Conservation (phyloP, 2,329 filamentous ascomycete species). For the Claviceps capensis region DNA sequence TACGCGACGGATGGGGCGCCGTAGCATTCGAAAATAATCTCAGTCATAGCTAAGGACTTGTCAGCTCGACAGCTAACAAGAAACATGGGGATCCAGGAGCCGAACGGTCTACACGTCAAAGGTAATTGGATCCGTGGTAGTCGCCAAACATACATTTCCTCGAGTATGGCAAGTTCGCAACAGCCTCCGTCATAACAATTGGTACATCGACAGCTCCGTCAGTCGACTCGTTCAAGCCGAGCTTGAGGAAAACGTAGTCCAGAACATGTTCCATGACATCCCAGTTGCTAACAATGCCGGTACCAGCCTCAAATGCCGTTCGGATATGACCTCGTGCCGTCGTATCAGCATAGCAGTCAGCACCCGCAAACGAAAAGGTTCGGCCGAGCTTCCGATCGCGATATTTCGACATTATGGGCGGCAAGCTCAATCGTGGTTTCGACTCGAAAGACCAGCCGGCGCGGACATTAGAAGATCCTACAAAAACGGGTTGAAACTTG, state of each 20-base stretch:
- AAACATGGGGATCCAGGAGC: neutral
- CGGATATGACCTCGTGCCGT: constrained; percentile 83
- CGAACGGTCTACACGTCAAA: neutral
- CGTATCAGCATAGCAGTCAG: constrained; percentile 88
- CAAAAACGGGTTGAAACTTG: neutral
- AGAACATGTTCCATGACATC: constrained; percentile 91
- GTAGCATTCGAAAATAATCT: constrained; percentile 95
- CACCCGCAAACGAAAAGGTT: constrained; percentile 83
- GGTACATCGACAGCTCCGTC: constrained; percentile 69
- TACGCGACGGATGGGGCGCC: constrained; percentile 79
- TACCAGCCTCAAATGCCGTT: constrained; percentile 80
- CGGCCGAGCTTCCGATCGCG: constrained; percentile 86
- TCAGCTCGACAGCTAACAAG: constrained; percentile 9
- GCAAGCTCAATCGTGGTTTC: constrained; percentile 63
- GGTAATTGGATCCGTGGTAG: neutral
- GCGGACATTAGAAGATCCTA: constrained; percentile 77
- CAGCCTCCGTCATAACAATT: constrained; percentile 88
- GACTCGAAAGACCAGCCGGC: constrained; percentile 93
- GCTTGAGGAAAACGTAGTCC: constrained; percentile 88
- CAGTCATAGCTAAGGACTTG: constrained; percentile 64
- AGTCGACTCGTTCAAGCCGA: constrained; percentile 61
- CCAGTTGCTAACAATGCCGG: constrained; percentile 91
- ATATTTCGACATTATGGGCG: constrained; percentile 89
- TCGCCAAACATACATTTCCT: constrained; percentile 55
- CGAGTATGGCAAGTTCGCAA: constrained; percentile 82